A percentile compares a stretch with the other conserved stretches of the same genome.
These are phyloP conservation scores for Letharia lupina DNA, from an alignment of 495 filamentous ascomycete species.

Conservation along the genomic window DNA sequence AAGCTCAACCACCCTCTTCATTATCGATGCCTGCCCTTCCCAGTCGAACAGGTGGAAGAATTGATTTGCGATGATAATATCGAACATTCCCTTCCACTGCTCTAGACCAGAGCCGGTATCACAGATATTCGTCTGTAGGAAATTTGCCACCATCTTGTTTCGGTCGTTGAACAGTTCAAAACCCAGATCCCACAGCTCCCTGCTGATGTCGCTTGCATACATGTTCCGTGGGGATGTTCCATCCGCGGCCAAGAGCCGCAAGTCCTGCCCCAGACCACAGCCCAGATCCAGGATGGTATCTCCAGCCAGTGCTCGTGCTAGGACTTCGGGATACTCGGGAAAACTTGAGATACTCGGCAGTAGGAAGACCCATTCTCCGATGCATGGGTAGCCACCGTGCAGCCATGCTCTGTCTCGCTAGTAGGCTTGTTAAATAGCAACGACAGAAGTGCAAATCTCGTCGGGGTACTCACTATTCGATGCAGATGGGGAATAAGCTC, in stretches of 20 bases:
- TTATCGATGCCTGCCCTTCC: constrained; percentile 36
- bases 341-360: constrained; percentile 13
- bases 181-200: constrained; percentile 28
- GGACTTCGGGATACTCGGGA: constrained; percentile 27
- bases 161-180: constrained; percentile 33
- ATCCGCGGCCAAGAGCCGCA: constrained; percentile 37
- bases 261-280: constrained; percentile 44
- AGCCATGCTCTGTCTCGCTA: constrained; percentile 14
- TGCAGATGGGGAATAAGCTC: constrained; percentile 6
- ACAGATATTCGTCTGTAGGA: constrained; percentile 39
- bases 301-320: constrained; percentile 24
- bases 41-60: constrained; percentile 46
- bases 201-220: constrained; percentile 24
- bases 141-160: constrained; percentile 31
- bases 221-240: constrained; percentile 20
- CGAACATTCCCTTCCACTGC: too few species aligned
- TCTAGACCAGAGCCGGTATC: too few species aligned
- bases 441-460: background rate
- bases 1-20: constrained; percentile 33
- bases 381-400: constrained; percentile 2
- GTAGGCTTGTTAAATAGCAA: background rate
- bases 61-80: constrained; percentile 28
- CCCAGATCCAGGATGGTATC: constrained; percentile 40
- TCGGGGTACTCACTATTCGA: constrained; percentile 3
- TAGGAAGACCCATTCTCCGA: constrained; percentile 13